These are phyloP conservation scores for Moricandia arvensis DNA, from an alignment of 345 rosid species.

Conservation along the genomic window DNA sequence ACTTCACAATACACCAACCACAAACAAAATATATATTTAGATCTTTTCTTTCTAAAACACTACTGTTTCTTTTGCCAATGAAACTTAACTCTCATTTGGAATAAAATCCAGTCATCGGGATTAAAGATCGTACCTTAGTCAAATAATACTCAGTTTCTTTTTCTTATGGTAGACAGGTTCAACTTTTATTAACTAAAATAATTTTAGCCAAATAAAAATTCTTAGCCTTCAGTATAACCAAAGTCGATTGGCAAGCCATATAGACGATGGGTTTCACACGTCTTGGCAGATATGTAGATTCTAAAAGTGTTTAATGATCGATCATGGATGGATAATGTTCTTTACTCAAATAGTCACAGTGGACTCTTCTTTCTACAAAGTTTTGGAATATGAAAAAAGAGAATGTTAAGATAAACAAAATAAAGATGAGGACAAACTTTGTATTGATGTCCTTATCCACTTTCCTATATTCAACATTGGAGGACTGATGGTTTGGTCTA, in stretches of 20 bases:
- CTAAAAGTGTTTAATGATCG: neutral
- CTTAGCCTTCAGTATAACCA: too few relatives aligned
- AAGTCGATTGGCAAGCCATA: neutral
- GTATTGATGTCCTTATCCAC: conserved; percentile 23
- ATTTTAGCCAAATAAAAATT: too few relatives aligned
- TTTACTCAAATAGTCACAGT: conserved; percentile 21
- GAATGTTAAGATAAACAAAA: conserved; percentile 12
- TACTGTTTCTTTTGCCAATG: neutral
- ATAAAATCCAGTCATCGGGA: neutral
- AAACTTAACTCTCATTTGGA: too few relatives aligned
- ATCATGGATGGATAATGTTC: conserved; percentile 15
- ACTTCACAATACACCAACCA: neutral
- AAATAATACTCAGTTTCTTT: neutral
- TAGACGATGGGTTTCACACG: neutral
- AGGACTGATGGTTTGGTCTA: conserved; percentile 33
- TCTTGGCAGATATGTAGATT: neutral
- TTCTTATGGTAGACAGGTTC: too few relatives aligned
- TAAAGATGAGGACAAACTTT: neutral
- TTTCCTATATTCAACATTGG: conserved; percentile 31
- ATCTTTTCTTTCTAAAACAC: neutral
- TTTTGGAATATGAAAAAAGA: conserved; percentile 10
- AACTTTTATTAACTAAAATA: too few relatives aligned
- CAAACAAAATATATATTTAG: too few relatives aligned
- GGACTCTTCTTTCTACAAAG: conserved; percentile 16
- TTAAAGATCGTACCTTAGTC: neutral